phyloP scores from a whole-genome alignment of 306 rosid genomes.

The Styphnolobium japonicum region DNA sequence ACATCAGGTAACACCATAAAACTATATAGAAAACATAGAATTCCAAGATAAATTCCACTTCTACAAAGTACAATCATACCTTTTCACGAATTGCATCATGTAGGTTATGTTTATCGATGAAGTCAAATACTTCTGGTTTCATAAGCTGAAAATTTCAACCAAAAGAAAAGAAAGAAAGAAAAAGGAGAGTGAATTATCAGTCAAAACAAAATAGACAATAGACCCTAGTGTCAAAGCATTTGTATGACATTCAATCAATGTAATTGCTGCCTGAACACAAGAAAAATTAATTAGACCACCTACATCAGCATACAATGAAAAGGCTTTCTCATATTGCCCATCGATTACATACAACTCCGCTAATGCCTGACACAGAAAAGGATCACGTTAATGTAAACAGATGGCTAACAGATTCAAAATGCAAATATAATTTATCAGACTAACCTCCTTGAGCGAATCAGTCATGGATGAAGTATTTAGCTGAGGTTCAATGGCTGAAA shows the following conservation, averaged over 20 bases:
- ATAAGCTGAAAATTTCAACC: constrained; percentile 62
- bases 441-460: constrained; percentile 83
- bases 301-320: constrained; percentile 93
- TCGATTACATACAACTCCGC: constrained; percentile 85
- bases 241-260: not conserved
- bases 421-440: constrained; percentile 16
- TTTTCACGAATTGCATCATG: constrained; percentile 76
- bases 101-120: constrained; percentile 80
- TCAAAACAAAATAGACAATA: constrained; percentile 14
- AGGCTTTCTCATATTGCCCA: constrained; percentile 86
- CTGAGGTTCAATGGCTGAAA: constrained; percentile 96
- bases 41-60: constrained; percentile 1
- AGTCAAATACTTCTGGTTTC: constrained; percentile 89
- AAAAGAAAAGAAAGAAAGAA: not conserved
- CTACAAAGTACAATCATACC: constrained; percentile 45
- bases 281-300: constrained; percentile 41
- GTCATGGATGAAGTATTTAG: constrained; percentile 81
- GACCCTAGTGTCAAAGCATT: constrained; percentile 6
- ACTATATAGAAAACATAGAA: constrained; percentile 18
- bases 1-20: not conserved
- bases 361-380: constrained; percentile 62
- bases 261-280: constrained; percentile 9
- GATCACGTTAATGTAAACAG: constrained; percentile 4
- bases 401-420: constrained; percentile 9
- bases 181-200: constrained; percentile 10